Base-by-base conservation (phyloP, 2,329 filamentous ascomycete genomes). In the Pseudogymnoascus sp. region DNA sequence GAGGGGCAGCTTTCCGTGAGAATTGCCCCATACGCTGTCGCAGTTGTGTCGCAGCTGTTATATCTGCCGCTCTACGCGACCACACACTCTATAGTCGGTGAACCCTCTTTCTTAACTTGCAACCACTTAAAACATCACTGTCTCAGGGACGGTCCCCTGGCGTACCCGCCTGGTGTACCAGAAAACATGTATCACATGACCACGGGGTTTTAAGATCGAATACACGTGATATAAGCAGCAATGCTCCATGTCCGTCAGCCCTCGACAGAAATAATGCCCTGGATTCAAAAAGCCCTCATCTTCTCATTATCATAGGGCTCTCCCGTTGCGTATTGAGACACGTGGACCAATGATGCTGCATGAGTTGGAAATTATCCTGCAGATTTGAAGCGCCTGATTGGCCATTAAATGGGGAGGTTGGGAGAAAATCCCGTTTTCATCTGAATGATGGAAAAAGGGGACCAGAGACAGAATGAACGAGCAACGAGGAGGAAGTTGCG, bases 371-470 rank as follows among this genome's bases (percentile, higher is more conserved):
- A 54, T 54, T 54, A 54, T 54, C n/a, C 47, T 54, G 47, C 47
- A 35, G 9, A 54, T 20, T 54, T 54, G 28, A 54, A 33, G 28
- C 9, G 47, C 28, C 47, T 35, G 47, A 54, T 54, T 54, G 47
- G 47, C 47, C 47, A 54, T 54, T 54, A 54, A 54, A 54, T 54
- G 28, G 25, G 47, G 47, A 54, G 47, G 47, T n/a, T 54, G 47
- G 47, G 47, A 33, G 28, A 54, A 54, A 25, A 54, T 54, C 28
- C 47, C 47, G 28, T 54, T 54, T 54, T 28, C 47, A 54, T 33
- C 28, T 54, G 28, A 54, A 30, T 22, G 18, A 20, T 50, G 25
- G 30, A 14, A 20, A 54, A 54, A 33, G 16, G 47, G 47, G 28
- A 54, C 28, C 47, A 54, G 20, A 20, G 28, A 20, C 5, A 18